phyloP scores from a whole-genome alignment of 805 yeast species.

The Kluyveromyces starmeri region DNA sequence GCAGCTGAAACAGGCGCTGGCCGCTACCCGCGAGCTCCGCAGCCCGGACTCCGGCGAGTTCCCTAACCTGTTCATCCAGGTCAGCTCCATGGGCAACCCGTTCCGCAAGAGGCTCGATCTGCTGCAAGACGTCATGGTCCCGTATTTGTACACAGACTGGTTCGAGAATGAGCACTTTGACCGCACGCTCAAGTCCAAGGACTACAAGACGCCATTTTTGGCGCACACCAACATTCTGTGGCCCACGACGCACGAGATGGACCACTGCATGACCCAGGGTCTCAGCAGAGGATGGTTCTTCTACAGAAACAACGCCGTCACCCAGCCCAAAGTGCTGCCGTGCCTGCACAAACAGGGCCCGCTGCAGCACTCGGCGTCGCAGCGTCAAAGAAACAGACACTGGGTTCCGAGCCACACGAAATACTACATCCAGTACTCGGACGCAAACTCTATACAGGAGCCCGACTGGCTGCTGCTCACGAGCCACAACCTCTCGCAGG shows the following conservation, averaged over 20 bases:
- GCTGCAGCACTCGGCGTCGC: neutral
- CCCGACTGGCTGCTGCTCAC: conserved; percentile 66
- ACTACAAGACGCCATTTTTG: conserved; percentile 1
- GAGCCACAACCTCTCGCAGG: conserved; percentile 64
- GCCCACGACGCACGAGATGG: conserved; percentile 4
- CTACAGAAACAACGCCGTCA: neutral
- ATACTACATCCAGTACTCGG: conserved; percentile 46
- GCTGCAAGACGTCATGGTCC: conserved; percentile 1
- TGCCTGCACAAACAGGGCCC: conserved; percentile 1
- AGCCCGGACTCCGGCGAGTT: neutral
- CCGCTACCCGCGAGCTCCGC: neutral
- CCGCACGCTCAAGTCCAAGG: neutral
- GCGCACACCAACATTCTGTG: conserved; percentile 2
- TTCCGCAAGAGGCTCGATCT: neutral
- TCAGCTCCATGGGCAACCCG: conserved; percentile 4
- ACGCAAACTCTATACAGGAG: conserved; percentile 7
- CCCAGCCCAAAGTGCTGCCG: neutral
- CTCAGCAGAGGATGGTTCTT: conserved; percentile 4
- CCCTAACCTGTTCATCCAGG: conserved; percentile 5
- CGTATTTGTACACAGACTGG: conserved; percentile 4
- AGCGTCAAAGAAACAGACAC: neutral
- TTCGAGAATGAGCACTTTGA: neutral
- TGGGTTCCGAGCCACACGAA: conserved; percentile 55
- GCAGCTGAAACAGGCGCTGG: neutral
- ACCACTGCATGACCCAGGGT: conserved; percentile 1